Evolutionary conservation across 1,139 yeast species (phyloP), one percentile per base, ranked within the genome.

Genomic region (Zygoascus hellenicus): DNA sequence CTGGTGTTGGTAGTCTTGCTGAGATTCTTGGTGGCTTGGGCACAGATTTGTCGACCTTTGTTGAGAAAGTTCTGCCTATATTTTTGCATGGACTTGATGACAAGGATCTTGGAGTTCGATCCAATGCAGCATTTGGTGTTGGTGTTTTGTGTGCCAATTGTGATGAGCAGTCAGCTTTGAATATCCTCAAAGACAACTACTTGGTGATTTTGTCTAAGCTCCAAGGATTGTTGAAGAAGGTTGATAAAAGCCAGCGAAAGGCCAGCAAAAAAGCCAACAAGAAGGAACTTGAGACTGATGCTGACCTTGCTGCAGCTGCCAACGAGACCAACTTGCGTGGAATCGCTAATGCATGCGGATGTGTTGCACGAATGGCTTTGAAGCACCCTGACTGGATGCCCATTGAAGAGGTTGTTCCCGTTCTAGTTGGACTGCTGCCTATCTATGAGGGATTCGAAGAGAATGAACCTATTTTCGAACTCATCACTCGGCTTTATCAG

Each of bases 81-180:
- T 81, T 92, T 62, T 72, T 77, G 48, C 76, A 78, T 52, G 81
- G 85, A 58, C 75, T 92, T 54, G 75, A 76, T 55, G 98, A 92
- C 67, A 77, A 81, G 59, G 83, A 94, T 26, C 75, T 85, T 57
- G 96, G 89, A 64, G 97, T 89, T 49, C 83, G 92, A 70, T 92
- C 96, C 58, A 87, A 89, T 60, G 94, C 97, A 48, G 97, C 97
- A 14, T 92, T 88, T 63, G 98, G 97, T 74, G 79, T 87, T 56
- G 99, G 98, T 56, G 70, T 89, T 54, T 70, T 89, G 52, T 73
- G 89, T 54, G 83, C 80, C 68, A 67, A 72, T 68, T 53, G 71
- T 31, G 61, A 73, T 19, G 39, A 31, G 19, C 33, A 26, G 10
- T 30, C 30, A 9, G 41, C 29, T 16, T n/a, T 43, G 37, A 69